A percentile compares a stretch with the other conserved stretches of the same genome.
Conservation (phyloP, 495 filamentous ascomycete genomes). For the Collariella sp. region DNA sequence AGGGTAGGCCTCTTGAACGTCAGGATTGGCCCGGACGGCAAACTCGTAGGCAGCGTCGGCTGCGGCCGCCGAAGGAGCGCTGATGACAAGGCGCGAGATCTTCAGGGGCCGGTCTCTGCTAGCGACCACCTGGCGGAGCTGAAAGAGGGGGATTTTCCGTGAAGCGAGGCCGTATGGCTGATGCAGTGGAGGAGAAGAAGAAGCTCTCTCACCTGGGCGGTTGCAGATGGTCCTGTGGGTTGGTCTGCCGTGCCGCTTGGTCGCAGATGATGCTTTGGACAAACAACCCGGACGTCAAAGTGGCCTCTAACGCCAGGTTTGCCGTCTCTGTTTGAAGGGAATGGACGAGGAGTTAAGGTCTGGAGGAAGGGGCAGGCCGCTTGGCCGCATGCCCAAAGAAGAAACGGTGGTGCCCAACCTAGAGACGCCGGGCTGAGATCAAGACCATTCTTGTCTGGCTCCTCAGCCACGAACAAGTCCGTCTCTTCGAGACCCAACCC, state of each 20-base stretch:
- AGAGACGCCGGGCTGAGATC: background rate
- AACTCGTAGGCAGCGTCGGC: slow-evolving; percentile 38
- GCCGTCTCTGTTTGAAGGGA: background rate
- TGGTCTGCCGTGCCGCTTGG: background rate
- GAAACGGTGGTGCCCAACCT: slow-evolving; percentile 14
- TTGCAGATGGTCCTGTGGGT: background rate
- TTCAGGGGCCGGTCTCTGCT: slow-evolving; percentile 22
- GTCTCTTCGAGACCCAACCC: background rate
- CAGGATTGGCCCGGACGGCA: slow-evolving; percentile 35
- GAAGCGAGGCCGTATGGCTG: slow-evolving; percentile 21
- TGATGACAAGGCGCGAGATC: slow-evolving; percentile 34
- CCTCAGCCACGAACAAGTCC: background rate
- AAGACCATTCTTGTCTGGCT: background rate
- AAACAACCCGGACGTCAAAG: background rate
- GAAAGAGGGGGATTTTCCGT: slow-evolving; percentile 28
- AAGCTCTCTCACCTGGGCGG: background rate
- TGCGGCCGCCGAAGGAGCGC: slow-evolving; percentile 31
- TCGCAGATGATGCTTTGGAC: background rate
- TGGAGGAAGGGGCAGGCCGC: background rate
- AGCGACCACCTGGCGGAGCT: slow-evolving; percentile 28
- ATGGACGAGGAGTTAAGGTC: slow-evolving; percentile 1
- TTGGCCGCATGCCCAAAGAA: slow-evolving; percentile 4
- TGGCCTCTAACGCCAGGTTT: background rate
- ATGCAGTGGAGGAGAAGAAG: background rate
- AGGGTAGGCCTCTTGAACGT: slow-evolving; percentile 10